Evolutionary conservation across 73 alveolate species (phyloP).

Genomic region (Paramecium octaurelia): DNA sequence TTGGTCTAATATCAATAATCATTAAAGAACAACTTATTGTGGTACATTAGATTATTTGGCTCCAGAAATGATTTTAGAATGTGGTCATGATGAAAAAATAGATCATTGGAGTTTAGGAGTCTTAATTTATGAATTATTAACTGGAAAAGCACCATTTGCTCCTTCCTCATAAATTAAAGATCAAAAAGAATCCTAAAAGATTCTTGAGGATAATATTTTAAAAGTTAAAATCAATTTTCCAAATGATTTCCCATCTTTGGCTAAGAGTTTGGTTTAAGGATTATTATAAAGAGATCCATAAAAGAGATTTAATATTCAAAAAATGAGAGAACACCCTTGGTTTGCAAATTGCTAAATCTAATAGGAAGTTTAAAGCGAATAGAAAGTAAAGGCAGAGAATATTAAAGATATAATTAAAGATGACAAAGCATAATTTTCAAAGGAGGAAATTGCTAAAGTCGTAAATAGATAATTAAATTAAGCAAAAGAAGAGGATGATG

Average conservation of each 20-base stretch:
- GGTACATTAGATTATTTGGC: conserved; percentile 75
- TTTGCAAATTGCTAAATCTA: conserved; percentile 54
- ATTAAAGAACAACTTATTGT: conserved; percentile 69
- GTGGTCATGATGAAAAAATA: conserved; percentile 73
- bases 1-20: conserved; percentile 74
- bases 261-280: conserved; percentile 68
- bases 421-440: conserved; percentile 6
- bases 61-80: conserved; percentile 69
- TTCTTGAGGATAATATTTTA: conserved; percentile 63
- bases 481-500: neutral
- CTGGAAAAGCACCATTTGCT: conserved; percentile 82
- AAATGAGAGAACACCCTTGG: conserved; percentile 81
- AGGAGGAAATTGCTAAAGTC: conserved; percentile 31
- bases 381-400: conserved; percentile 37
- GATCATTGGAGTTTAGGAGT: conserved; percentile 87
- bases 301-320: conserved; percentile 67
- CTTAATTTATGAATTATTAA: conserved; percentile 73
- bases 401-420: neutral
- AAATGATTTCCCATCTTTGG: conserved; percentile 66
- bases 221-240: conserved; percentile 69
- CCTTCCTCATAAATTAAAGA: conserved; percentile 55
- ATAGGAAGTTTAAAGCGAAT: conserved; percentile 48
- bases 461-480: conserved; percentile 17
- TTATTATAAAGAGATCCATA: conserved; percentile 66
- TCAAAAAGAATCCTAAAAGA: conserved; percentile 10